These are phyloP conservation scores for Hanseniaspora osmophila DNA, from an alignment of 805 yeast genomes.

Conservation along the genomic window DNA sequence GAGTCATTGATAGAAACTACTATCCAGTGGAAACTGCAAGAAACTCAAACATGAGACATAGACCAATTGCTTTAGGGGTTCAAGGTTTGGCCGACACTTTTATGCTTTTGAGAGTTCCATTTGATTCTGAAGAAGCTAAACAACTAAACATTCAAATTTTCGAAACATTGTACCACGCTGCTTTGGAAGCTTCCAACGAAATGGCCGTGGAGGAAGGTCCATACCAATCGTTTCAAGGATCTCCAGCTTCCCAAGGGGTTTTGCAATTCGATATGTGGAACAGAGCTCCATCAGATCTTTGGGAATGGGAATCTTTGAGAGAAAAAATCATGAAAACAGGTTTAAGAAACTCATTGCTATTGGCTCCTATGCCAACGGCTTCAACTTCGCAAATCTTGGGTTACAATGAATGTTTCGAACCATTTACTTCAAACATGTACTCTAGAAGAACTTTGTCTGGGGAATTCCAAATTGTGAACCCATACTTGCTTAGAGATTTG, in stretches of 20 bases:
- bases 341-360: constrained; percentile 70
- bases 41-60: constrained; percentile 61
- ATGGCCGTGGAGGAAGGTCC: constrained; percentile 56
- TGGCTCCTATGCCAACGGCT: constrained; percentile 97
- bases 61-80: constrained; percentile 97
- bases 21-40: constrained; percentile 76
- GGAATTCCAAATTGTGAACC: constrained; percentile 85
- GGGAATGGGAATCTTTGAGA: constrained; percentile 75
- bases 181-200: constrained; percentile 77
- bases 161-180: constrained; percentile 91
- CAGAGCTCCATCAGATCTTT: constrained; percentile 59
- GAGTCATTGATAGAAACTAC: constrained; percentile 67
- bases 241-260: constrained; percentile 79
- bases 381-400: constrained; percentile 94
- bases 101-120: constrained; percentile 66
- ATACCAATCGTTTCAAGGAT: constrained; percentile 63
- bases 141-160: constrained; percentile 70
- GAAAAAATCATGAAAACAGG: constrained; percentile 47
- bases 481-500: constrained; percentile 69
- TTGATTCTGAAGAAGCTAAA: constrained; percentile 71
- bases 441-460: constrained; percentile 85
- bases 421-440: constrained; percentile 85
- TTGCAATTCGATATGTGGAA: constrained; percentile 85
- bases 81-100: constrained; percentile 91
- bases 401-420: constrained; percentile 90